Conservation (phyloP, 2,329 filamentous ascomycete species). For the Chaetomium sp. region DNA sequence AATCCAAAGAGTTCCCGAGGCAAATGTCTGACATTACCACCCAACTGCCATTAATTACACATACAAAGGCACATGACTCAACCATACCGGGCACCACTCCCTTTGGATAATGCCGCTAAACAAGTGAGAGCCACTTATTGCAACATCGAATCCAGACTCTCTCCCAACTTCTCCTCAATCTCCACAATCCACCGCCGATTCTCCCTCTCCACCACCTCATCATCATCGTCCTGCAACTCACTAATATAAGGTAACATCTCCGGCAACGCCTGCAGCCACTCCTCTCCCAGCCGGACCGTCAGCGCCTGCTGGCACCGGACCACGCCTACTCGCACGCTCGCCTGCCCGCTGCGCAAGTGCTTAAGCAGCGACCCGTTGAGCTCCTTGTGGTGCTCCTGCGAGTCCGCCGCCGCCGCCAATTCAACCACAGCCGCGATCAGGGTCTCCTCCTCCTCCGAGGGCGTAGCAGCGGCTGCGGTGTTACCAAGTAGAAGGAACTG, state of each 20-base stretch:
- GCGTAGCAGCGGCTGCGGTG: constrained; percentile 38
- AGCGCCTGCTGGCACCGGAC: constrained; percentile 75
- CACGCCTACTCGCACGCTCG: constrained; percentile 69
- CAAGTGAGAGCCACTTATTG: constrained; percentile 44
- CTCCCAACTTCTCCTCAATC: constrained; percentile 84
- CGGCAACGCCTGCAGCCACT: constrained; percentile 84
- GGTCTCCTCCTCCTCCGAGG: constrained; percentile 31
- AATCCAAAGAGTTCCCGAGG: no score
- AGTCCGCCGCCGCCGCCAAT: constrained; percentile 73
- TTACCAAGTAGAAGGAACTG: constrained; percentile 46
- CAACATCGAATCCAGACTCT: constrained; percentile 88
- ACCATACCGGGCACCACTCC: not conserved
- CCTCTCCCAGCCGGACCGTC: constrained; percentile 76
- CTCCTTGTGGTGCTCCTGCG: constrained; percentile 83
- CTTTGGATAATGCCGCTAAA: not conserved
- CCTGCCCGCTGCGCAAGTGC: constrained; percentile 66
- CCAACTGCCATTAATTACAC: not conserved
- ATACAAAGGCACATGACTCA: not conserved
- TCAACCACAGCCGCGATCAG: constrained; percentile 72
- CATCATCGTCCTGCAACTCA: constrained; percentile 92
- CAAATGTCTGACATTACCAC: no score
- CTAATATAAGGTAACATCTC: constrained; percentile 97
- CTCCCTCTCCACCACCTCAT: constrained; percentile 86
- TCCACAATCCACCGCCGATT: constrained; percentile 83
- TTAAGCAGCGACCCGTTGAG: constrained; percentile 74